Conservation (phyloP, 164 flowering plant species). For the Dillenia turbinata region DNA sequence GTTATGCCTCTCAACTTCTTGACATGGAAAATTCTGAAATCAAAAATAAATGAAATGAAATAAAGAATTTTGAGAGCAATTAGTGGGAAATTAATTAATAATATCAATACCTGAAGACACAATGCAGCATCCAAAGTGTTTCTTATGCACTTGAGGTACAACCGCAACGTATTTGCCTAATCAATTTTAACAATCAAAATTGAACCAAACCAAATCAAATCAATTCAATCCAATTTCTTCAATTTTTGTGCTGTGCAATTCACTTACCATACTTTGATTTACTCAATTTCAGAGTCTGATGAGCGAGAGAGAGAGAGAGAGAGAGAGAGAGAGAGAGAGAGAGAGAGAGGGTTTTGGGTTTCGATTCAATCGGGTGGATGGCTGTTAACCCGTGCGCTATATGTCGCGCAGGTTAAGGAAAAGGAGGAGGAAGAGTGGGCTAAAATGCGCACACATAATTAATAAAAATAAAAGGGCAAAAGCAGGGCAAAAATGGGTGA, state of each 20-base stretch:
- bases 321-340: too few relatives aligned
- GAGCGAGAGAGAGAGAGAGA: too few relatives aligned
- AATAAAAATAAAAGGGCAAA: too few relatives aligned
- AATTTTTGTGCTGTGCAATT: too few relatives aligned
- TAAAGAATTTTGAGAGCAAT: neutral
- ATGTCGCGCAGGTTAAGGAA: too few relatives aligned
- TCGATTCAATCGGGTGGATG: neutral
- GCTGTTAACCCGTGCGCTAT: neutral
- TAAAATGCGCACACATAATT: too few relatives aligned
- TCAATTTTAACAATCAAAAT: too few relatives aligned
- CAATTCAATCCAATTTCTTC: too few relatives aligned
- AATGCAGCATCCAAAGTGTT: conserved; percentile 93
- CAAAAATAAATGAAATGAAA: neutral
- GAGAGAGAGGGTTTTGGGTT: neutral
- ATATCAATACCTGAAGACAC: conserved; percentile 73
- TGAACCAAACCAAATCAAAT: too few relatives aligned
- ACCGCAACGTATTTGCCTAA: conserved; percentile 58
- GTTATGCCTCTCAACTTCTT: conserved; percentile 99
- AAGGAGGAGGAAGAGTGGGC: too few relatives aligned
- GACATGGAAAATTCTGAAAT: conserved; percentile 96
- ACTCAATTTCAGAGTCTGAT: too few relatives aligned
- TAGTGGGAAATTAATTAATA: neutral
- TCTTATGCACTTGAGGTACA: conserved; percentile 76
- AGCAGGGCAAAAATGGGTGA: neutral
- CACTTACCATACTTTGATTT: too few relatives aligned